Evolutionary conservation across 2,329 filamentous ascomycete genomes (phyloP).

Genomic region (Celoporthe dispersa): DNA sequence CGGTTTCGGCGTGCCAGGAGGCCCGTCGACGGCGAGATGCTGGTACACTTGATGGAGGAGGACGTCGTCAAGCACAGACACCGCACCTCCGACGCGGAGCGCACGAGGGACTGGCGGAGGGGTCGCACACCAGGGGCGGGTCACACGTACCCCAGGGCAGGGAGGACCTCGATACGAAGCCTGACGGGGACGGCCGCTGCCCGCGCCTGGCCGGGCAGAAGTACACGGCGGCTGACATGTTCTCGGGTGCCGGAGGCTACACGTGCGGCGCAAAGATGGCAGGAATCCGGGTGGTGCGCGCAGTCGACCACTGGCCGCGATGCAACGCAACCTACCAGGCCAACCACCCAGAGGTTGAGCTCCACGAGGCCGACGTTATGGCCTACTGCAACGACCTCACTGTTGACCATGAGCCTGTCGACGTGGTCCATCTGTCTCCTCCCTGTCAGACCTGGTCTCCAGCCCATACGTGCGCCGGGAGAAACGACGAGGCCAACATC

Average conservation of each 20-base stretch:
- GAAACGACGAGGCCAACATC: constrained; percentile 70
- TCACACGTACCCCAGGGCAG: constrained; percentile 40
- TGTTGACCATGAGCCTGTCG: constrained; percentile 49
- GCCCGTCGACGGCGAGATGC: constrained; percentile 41
- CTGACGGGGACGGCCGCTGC: background rate
- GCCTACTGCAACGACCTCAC: constrained; percentile 31
- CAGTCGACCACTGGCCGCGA: constrained; percentile 63
- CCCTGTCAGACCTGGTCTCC: constrained; percentile 79
- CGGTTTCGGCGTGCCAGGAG: constrained; percentile 31
- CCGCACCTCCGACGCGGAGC: constrained; percentile 34
- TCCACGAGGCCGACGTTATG: constrained; percentile 53
- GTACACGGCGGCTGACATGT: constrained; percentile 74
- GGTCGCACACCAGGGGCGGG: constrained; percentile 43
- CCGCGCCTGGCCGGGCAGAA: constrained; percentile 42
- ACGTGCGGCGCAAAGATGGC: constrained; percentile 64
- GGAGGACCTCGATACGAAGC: constrained; percentile 31
- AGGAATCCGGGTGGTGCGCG: constrained; percentile 63
- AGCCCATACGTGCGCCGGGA: constrained; percentile 64
- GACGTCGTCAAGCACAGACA: constrained; percentile 36
- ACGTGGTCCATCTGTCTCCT: constrained; percentile 75
- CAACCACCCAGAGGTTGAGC: constrained; percentile 59
- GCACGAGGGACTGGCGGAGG: constrained; percentile 45
- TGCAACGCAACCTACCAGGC: constrained; percentile 61
- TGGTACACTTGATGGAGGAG: constrained; percentile 36
- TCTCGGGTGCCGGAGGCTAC: constrained; percentile 74